Base-by-base conservation (phyloP, 129 eudicot genomes). In the Lactuca saligna region DNA sequence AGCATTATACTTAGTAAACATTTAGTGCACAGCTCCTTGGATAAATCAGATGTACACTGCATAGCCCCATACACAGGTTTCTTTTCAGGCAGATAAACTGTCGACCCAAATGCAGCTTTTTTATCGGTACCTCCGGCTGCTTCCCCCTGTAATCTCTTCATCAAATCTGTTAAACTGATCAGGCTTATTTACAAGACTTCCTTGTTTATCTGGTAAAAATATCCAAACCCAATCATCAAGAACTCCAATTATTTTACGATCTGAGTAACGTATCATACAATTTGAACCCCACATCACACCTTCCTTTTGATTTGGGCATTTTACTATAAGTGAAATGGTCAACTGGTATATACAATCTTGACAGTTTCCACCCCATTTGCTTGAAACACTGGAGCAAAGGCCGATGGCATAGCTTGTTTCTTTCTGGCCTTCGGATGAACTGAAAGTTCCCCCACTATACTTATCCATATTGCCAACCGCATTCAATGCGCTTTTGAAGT, bases 1-100 rank as follows among this genome's bases (percentile, higher is more conserved):
- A 33, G 6, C 15, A 50, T 49, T 2, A 73, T 61, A 4, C 13
- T 39, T 2, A 7, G 11, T 16, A 84, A 69, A 48, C 89, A 84
- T 0, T 7, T 50, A 78, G 29, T 25, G 29, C 29, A 25, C 29
- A 25, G 29, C 2, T 25, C 29, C 29, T 25, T 25, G 29, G 29
- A 51, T 17, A 81, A 56, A 61, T 84, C 86, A 15, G 86, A 81
- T 5, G 81, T 81, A 72, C 89, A 84, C 69, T 84, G 86, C 29
- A 59, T 78, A 6, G 74, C 38, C 3, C 57, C 74, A 46, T 51
- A 81, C 3, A 84, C 29, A 25, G 29, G 29, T 25, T 0, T 25
- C 1, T 25, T 25, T 25, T 25, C 51, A 11, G 5, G 51, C 0
- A 5, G 41, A 9, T 41, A 41, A 41, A 5, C 7, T 41, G 0